Base-by-base conservation (phyloP, 805 yeast genomes). In the Wickerhamomyces alni region DNA sequence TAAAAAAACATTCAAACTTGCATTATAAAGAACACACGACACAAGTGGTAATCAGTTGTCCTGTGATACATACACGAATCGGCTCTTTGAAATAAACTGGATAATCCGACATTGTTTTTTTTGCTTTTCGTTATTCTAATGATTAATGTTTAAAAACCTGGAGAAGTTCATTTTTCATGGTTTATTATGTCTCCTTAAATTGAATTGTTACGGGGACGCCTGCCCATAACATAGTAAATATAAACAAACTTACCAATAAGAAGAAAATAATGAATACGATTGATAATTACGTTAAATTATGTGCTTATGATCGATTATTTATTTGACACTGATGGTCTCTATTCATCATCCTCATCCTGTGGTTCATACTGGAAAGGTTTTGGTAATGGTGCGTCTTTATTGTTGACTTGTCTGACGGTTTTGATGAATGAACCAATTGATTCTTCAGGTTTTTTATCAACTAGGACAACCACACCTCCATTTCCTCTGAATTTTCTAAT, bases 351-450 rank as follows among this genome's bases (percentile, higher is more conserved):
- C 4, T 35, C 38, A 28, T 35, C 38, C 17, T 35, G 27, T 12
- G 52, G 52, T 27, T 55, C 59, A 51, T 83, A 75, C 15, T 74
- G 76, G 56, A 83, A 83, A 17, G 87, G 82, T 50, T 77, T 80
- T 25, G 86, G 86, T 30, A 77, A 51, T 34, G 84, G 94, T 17
- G 88, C 95, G 59, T 76, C 87, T 16, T 80, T 77, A 51, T 77
- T 73, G 54, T 74, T 79, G 58, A 73, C 67, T 61, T 88, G 94
- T 62, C 95, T 82, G 19, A 87, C 81, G 1, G 97, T 91, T 63
- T 81, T 84, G 58, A 89, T 83, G 44, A 74, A 8, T 18, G 34
- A 63, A 43, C 78, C 84, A 25, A 74, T 65, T 19, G 81, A 76
- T 52, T 79, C 80, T 1, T 61, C 72, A 8, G 87, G 82, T 38